Conservation (phyloP, 1,284 basidiomycete genomes). For the Puccinia coronata region DNA sequence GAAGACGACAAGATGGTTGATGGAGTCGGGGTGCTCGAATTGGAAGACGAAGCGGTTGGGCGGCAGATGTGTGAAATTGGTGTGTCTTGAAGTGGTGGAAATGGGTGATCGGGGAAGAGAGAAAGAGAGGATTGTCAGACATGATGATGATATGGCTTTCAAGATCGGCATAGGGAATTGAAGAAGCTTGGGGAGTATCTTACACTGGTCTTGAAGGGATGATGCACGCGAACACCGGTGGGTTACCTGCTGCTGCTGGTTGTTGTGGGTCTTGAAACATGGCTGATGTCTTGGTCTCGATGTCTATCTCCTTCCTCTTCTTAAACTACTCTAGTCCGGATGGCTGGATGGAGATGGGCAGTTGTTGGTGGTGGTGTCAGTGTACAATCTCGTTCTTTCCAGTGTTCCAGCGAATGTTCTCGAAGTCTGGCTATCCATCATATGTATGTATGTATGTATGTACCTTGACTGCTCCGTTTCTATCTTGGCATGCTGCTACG, state of each 20-base stretch:
- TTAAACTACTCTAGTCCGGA: too few species aligned
- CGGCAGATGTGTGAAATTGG: conserved; percentile 15
- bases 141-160: neutral
- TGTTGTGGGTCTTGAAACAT: neutral
- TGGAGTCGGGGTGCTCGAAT: conserved; percentile 71
- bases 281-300: too few species aligned
- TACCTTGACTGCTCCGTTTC: too few species aligned
- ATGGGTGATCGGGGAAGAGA: neutral
- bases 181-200: neutral
- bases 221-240: conserved; percentile 39
- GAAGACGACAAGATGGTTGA: conserved; percentile 89
- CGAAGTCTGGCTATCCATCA: too few species aligned
- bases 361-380: too few species aligned
- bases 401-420: too few species aligned
- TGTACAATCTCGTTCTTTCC: too few species aligned
- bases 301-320: too few species aligned
- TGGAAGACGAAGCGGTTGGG: conserved; percentile 68
- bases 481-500: too few species aligned
- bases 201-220: conserved; percentile 46
- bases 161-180: too few species aligned
- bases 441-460: too few species aligned
- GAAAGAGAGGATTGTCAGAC: neutral
- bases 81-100: neutral
- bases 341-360: too few species aligned
- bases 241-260: neutral